Base-by-base conservation (phyloP, 1,139 yeast species). In the Eremothecium sinecaudum region DNA sequence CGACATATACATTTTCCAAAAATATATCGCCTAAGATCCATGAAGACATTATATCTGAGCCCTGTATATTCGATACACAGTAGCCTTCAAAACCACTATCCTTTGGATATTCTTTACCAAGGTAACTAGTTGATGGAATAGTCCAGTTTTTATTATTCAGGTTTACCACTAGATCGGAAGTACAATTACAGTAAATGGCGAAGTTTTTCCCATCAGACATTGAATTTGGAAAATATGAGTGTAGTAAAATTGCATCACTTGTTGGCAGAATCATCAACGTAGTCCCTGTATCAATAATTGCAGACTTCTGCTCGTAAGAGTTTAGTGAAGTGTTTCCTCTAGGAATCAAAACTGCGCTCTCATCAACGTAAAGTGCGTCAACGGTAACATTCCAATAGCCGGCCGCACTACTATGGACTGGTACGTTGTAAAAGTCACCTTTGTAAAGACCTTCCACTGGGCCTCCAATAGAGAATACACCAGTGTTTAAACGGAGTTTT, bases 51-150 rank as follows among this genome's bases (percentile, higher is more conserved):
- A 53, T 48, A 31, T 58, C 61, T 7, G 68, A 48, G 12, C 81
- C 83, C 55, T 74, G 81, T 35, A 77, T 66, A 48, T 75, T 75
- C 8, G 80, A 72, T n/a, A 76, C 74, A 59, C 84, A 78, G 50
- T 68, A 65, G 0, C 77, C 76, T 12, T 46, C 25, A 36, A 68
- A 61, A 0, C 46, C 53, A 2, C 64, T 50, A 31, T 39, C 43
- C 3, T 50, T 45, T 2, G 65, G 38, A 44, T 73, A 70, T 11
- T 62, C 62, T 10, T 60, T 52, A 3, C 80, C 82, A 30, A 71
- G 49, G 47, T 74, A 73, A 37, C 63, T 65, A 2, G 47, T 42
- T 1, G 75, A 59, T 2, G 63, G 44, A n/a, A 77, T 46, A 9
- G 67, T 48, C 65, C 74, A 73, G 23, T 62, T 61, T 12, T 56